phyloP scores from a whole-genome alignment of 768 basidiomycete genomes.

The Scleroderma bovista region DNA sequence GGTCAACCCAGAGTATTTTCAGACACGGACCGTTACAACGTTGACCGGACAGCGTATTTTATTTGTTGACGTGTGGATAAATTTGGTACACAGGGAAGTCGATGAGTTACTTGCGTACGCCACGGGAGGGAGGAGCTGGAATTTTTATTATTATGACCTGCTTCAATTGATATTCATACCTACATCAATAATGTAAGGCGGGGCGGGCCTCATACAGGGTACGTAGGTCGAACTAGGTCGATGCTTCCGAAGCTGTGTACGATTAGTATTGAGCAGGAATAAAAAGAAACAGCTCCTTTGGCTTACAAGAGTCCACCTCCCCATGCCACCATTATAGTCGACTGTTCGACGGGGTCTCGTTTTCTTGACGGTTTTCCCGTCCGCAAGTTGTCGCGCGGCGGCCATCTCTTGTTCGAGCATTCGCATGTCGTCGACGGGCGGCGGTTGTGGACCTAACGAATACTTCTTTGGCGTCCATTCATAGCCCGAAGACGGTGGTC shows the following conservation, averaged over 20 bases:
- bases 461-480: conserved; percentile 79
- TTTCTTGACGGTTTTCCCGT: conserved; percentile 84
- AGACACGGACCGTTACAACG: conserved; percentile 74
- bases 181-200: conserved; percentile 88
- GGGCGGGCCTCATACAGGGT: conserved; percentile 75
- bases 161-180: conserved; percentile 23
- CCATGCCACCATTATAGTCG: conserved; percentile 87
- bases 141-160: conserved; percentile 11
- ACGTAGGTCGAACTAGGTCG: conserved; percentile 75
- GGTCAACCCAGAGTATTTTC: background rate
- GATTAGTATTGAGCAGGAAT: too few relatives aligned
- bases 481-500: conserved; percentile 35
- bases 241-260: conserved; percentile 66
- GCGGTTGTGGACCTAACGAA: conserved; percentile 64
- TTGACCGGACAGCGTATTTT: conserved; percentile 98
- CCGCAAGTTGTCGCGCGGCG: conserved; percentile 61
- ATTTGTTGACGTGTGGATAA: conserved; percentile 97
- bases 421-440: conserved; percentile 72
- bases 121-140: conserved; percentile 86
- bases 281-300: too few relatives aligned
- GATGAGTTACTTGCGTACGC: conserved; percentile 90
- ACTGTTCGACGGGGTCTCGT: conserved; percentile 91
- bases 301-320: conserved; percentile 79
- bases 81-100: conserved; percentile 93
- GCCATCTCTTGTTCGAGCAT: conserved; percentile 77